These are phyloP conservation scores for Knoxia roxburghii DNA, from an alignment of 257 asterid genomes.

Conservation along the genomic window DNA sequence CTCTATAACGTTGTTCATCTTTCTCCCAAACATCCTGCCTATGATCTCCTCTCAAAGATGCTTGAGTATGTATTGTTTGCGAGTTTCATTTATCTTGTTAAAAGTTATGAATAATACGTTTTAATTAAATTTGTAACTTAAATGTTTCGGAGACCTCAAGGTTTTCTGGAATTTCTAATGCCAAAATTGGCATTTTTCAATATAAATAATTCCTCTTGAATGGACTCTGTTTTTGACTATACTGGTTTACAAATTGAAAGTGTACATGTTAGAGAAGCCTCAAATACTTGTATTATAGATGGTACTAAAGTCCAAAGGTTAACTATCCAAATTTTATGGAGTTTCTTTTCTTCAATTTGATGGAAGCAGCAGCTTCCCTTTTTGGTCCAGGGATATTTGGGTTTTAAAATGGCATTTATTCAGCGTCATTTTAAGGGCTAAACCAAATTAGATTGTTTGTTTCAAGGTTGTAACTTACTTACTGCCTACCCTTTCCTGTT, in stretches of 20 bases:
- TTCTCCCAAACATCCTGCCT: slow-evolving; percentile 82
- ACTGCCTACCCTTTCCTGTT: not conserved
- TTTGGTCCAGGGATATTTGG: not conserved
- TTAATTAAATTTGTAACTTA: not conserved
- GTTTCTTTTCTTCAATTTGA: not conserved
- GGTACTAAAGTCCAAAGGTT: not conserved
- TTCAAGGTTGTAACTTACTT: not conserved
- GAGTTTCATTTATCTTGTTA: slow-evolving; percentile 1
- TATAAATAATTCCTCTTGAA: no score
- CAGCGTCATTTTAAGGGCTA: no score
- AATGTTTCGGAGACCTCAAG: not conserved
- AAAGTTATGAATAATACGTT: no score
- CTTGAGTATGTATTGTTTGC: slow-evolving; percentile 68
- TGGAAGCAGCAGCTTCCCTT: not conserved
- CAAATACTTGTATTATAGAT: not conserved
- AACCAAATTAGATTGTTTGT: no score
- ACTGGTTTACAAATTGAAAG: not conserved
- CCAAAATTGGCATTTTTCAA: not conserved
- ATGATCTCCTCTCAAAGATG: slow-evolving; percentile 93
- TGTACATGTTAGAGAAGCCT: not conserved
- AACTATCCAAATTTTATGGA: not conserved
- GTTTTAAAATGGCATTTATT: no score
- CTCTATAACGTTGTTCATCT: slow-evolving; percentile 81
- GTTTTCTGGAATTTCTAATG: not conserved
- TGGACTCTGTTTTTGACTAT: not conserved